phyloP scores from a whole-genome alignment of 495 filamentous ascomycete species.

The Tuber indicum region DNA sequence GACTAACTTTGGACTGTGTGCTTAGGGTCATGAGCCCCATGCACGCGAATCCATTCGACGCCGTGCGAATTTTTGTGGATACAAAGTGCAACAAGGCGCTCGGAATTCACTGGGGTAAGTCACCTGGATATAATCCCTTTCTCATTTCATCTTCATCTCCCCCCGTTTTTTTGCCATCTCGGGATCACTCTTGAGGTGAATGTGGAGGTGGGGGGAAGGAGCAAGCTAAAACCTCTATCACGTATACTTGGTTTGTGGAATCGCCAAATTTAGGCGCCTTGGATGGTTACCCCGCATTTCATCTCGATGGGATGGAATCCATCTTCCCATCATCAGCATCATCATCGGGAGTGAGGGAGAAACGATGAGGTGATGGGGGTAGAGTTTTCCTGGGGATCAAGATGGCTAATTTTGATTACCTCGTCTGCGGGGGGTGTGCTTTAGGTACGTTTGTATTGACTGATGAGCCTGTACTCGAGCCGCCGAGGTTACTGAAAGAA shows the following conservation, averaged over 20 bases:
- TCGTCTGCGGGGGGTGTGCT: slow-evolving; percentile 4
- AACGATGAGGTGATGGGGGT: background rate
- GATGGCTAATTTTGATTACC: background rate
- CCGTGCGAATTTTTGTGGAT: slow-evolving; percentile 83
- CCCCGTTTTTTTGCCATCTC: slow-evolving; percentile 28
- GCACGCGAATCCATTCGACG: slow-evolving; percentile 84
- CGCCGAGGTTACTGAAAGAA: slow-evolving; percentile 64
- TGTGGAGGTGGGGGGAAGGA: background rate
- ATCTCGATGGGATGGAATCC: slow-evolving; percentile 6
- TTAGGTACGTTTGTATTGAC: slow-evolving; percentile 76
- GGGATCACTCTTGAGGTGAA: background rate
- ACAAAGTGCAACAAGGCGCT: slow-evolving; percentile 76
- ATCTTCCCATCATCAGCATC: slow-evolving; percentile 1
- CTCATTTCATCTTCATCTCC: background rate
- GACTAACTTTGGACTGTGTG: slow-evolving; percentile 26
- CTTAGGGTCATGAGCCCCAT: slow-evolving; percentile 59
- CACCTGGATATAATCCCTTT: slow-evolving; percentile 37
- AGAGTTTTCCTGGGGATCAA: slow-evolving; percentile 9
- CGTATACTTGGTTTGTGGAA: slow-evolving; percentile 1
- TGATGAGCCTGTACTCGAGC: slow-evolving; percentile 76
- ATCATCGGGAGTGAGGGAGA: background rate
- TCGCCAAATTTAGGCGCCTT: slow-evolving; percentile 3
- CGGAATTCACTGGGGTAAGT: slow-evolving; percentile 78
- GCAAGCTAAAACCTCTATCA: background rate
- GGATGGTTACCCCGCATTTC: slow-evolving; percentile 5